A percentile compares a stretch with the other conserved stretches of the same genome.
Evolutionary conservation across 2,329 filamentous ascomycete species (phyloP).

Genomic region (Fusarium staphyleae): DNA sequence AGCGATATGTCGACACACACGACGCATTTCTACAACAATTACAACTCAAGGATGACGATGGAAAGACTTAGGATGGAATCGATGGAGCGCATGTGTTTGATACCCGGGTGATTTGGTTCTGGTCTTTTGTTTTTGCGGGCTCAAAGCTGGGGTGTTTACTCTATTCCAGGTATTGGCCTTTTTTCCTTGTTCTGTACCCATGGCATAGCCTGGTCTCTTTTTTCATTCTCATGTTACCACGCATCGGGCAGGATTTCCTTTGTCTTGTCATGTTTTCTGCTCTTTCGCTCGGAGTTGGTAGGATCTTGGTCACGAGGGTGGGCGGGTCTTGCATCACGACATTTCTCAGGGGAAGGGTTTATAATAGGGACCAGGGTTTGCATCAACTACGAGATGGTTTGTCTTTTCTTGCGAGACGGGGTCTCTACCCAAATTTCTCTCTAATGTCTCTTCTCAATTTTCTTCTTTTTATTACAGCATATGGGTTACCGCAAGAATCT

Average conservation of each 20-base stretch:
- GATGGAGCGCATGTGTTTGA: constrained; percentile 36
- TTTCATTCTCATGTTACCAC: constrained; percentile 15
- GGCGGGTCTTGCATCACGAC: constrained; percentile 26
- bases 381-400: neutral
- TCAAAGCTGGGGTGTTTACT: constrained; percentile 23
- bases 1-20: constrained; percentile 12
- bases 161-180: constrained; percentile 13
- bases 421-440: neutral
- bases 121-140: constrained; percentile 28
- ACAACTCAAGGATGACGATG: constrained; percentile 6
- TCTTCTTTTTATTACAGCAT: constrained; percentile 12
- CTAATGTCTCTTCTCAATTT: neutral
- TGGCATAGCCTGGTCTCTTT: constrained; percentile 12
- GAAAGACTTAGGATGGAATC: constrained; percentile 31
- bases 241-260: constrained; percentile 20
- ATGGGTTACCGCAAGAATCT: constrained; percentile 7
- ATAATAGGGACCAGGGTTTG: neutral
- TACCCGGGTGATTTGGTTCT: constrained; percentile 35
- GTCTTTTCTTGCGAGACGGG: constrained; percentile 30
- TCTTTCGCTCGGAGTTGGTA: constrained; percentile 33
- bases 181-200: constrained; percentile 7
- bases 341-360: constrained; percentile 30
- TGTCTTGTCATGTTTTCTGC: constrained; percentile 11
- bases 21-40: constrained; percentile 16
- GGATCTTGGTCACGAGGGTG: constrained; percentile 31